Evolutionary conservation across 352 stramenopile species (phyloP), one percentile per base, ranked within the genome.

Genomic region (Globisporangium canariense): DNA sequence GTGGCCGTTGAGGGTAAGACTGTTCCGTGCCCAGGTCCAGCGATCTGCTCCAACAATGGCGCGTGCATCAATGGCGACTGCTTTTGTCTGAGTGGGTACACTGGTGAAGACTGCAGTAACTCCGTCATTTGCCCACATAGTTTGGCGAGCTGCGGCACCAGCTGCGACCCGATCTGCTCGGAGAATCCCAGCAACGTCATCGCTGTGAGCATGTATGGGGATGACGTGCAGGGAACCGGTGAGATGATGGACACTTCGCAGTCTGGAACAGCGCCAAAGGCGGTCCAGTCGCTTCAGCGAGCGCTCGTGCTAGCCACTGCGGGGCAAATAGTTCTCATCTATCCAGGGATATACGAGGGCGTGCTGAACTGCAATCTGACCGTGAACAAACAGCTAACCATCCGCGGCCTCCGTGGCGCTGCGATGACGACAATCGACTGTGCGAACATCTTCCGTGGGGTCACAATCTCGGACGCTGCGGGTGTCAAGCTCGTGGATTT

Each of bases 31-130:
- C 81, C 81, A 16, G 60, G 72, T 2, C 69, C 71, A 0, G 36
- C 58, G 0, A 74, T 71, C 11, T 90, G 81, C 30, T 83, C 75
- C 0, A 60, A 71, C 16, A 88, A 83, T 58, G 81, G 81, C 7
- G 71, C 69, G 22, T 90, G 81, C 58, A 65, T 65, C 11, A 47
- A 74, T 14, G 81, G 81, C 14, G 36, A 36, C 14, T 90, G 81
- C 32, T 58, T 58, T 7, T 90, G 81, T 28, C 78, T 90, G 34
- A 81, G 52, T n/a, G 79, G 79, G 0, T 89, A 75, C 53, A 68
- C 83, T 8, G 81, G 81, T 8, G 81, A 90, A 57, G 83, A 85
- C 57, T 90, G 79, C 57, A 85, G 74, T 20, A 90, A 89, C 50
- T 60, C 73, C 22, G 66, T 81, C 5, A 47, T 89, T 1, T 90